These are phyloP conservation scores for Barnettozyma pratensis DNA, from an alignment of 805 yeast species.

Conservation along the genomic window DNA sequence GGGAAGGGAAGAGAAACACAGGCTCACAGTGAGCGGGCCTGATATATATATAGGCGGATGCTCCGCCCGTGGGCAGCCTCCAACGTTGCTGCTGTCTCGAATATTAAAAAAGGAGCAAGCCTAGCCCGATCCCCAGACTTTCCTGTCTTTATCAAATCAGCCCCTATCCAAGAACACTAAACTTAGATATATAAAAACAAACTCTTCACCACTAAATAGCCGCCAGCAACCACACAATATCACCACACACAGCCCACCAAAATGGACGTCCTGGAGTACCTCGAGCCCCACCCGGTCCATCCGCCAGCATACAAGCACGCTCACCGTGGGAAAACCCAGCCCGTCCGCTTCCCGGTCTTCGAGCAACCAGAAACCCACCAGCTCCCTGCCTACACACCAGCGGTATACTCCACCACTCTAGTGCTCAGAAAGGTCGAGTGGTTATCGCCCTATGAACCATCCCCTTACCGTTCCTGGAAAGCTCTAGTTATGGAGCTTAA, in stretches of 20 bases:
- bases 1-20: too few species aligned
- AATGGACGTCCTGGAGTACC: slow-evolving; percentile 7
- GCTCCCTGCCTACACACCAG: slow-evolving; percentile 64
- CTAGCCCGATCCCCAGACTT: neutral
- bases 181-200: neutral
- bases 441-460: slow-evolving; percentile 69
- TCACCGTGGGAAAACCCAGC: slow-evolving; percentile 4
- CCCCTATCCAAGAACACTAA: neutral
- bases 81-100: too few species aligned
- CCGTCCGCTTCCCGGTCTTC: slow-evolving; percentile 29
- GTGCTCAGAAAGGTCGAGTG: slow-evolving; percentile 68
- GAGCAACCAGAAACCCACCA: slow-evolving; percentile 23
- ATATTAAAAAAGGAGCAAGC: too few species aligned
- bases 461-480: slow-evolving; percentile 68
- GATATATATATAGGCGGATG: too few species aligned
- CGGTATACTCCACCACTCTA: slow-evolving; percentile 54
- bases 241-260: neutral
- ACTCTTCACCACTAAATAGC: neutral
- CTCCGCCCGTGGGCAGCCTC: too few species aligned
- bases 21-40: too few species aligned
- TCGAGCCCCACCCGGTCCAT: slow-evolving; percentile 12
- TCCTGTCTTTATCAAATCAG: neutral
- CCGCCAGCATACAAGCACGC: slow-evolving; percentile 12
- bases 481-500: slow-evolving; percentile 66
- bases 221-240: neutral